Evolutionary conservation across 768 basidiomycete genomes (phyloP), one percentile per base, ranked within the genome.

Genomic region (Hebeloma cylindrosporum): DNA sequence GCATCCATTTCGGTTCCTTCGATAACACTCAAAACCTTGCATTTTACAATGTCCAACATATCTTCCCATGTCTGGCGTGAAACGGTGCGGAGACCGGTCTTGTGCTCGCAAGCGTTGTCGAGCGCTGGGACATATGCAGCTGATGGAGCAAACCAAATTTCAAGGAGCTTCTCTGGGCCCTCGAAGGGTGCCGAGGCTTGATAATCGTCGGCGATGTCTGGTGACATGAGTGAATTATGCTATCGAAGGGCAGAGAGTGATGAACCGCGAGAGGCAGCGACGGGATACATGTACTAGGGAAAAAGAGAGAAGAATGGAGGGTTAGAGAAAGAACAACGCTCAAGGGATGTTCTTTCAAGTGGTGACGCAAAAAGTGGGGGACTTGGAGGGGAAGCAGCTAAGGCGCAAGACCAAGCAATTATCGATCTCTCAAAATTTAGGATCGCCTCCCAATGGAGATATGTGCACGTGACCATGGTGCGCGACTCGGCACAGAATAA

Each of bases 1-100:
- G 96, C 95, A 60, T 98, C 96, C 53, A 84, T 82, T 56, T 95
- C 90, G n/a, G 75, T 68, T 47, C 95, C 96, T 60, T 89, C 77
- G 33, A 96, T 75, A 43, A 89, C 83, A 61, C 85, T 95, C 63
- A 99, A 79, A 28, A 98, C 88, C 61, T 96, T 91, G 76, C 96
- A 99, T 62, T 88, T 84, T 62, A 99, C 96, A 52, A 95, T 89
- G 67, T 84, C 85, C 48, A 99, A 82, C 93, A 99, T 96, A 47
- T 91, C 88, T 69, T 96, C 93, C 96, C 96, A 99, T 23, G 88
- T 72, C 22, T 73, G 65, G 47, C 83, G 74, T 54, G 80, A 74
- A 25, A 99, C 83, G 54, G 72, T 78, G 46, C 94, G 74, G 33
- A 99, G 77, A 27, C 96, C 96, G 16, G 67, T 66, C 63, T 75